These are phyloP conservation scores for Debaryomyces udenii DNA, from an alignment of 1,139 yeast species.

Conservation along the genomic window DNA sequence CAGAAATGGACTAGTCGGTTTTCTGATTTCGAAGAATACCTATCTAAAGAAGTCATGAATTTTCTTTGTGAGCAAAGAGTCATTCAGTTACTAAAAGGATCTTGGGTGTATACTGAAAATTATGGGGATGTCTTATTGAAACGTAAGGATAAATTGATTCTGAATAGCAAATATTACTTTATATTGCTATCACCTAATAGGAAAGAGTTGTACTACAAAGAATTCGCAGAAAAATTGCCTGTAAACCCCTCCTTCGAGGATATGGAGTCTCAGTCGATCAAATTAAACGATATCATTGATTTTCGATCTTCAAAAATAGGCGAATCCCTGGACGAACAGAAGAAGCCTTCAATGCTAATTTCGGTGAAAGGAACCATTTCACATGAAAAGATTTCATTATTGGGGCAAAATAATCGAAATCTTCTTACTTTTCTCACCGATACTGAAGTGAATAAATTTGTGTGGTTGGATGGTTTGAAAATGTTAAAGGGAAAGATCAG, in stretches of 20 bases:
- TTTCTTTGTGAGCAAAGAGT: constrained; percentile 83
- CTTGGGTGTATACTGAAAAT: constrained; percentile 77
- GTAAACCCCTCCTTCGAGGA: constrained; percentile 62
- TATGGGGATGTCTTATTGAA: constrained; percentile 52
- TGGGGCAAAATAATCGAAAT: constrained; percentile 43
- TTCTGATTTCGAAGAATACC: constrained; percentile 51
- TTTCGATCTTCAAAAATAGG: constrained; percentile 50
- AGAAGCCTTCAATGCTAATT: constrained; percentile 42
- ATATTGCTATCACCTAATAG: constrained; percentile 75
- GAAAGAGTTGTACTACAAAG: constrained; percentile 61
- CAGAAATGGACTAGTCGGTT: constrained; percentile 42
- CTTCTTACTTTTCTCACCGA: constrained; percentile 68
- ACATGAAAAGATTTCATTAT: constrained; percentile 55
- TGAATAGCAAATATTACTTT: constrained; percentile 47
- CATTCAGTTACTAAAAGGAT: constrained; percentile 70
- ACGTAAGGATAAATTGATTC: constrained; percentile 28
- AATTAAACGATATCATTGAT: constrained; percentile 39
- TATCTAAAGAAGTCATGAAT: constrained; percentile 64
- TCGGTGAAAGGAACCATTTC: constrained; percentile 57
- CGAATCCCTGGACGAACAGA: constrained; percentile 42
- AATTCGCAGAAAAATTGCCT: constrained; percentile 51
- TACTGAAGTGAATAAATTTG: constrained; percentile 67
- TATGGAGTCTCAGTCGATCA: constrained; percentile 38
- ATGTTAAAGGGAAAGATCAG: constrained; percentile 49
- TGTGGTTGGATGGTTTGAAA: constrained; percentile 82